Evolutionary conservation across 306 rosid species (phyloP).

Genomic region (Medicago lupulina): DNA sequence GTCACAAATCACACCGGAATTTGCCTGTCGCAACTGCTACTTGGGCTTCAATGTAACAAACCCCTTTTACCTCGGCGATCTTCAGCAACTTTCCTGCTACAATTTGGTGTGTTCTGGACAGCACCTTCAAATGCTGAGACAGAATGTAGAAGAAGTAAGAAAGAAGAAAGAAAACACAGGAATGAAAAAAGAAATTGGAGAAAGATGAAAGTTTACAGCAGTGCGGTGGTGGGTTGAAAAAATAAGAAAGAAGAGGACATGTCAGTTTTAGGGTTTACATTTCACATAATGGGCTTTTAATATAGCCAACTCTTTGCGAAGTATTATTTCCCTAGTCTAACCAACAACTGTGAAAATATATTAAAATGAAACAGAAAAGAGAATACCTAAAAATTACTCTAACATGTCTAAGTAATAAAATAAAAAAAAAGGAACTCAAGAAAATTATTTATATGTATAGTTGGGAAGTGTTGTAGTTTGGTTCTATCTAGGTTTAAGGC

Average conservation of each 20-base stretch:
- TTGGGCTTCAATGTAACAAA: neutral
- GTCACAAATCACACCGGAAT: neutral
- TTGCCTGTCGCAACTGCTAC: neutral
- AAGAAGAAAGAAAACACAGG: too few relatives aligned
- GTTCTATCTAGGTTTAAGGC: neutral
- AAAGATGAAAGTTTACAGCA: neutral
- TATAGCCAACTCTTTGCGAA: neutral
- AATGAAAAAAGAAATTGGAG: neutral
- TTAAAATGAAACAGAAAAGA: neutral
- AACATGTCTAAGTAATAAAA: neutral
- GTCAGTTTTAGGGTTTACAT: neutral
- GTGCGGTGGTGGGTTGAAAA: neutral
- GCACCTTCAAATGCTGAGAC: too few relatives aligned
- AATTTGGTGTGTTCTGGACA: neutral
- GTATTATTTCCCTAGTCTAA: slow-evolving; percentile 4
- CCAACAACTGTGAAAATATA: slow-evolving; percentile 7
- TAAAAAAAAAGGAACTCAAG: neutral
- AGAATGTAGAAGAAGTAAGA: too few relatives aligned
- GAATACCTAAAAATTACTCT: neutral
- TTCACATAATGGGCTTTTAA: neutral
- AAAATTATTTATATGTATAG: neutral
- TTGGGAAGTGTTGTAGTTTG: slow-evolving; percentile 31
- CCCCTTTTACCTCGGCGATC: neutral
- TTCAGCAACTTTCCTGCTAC: neutral
- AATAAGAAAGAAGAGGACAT: neutral